These are phyloP conservation scores for Smallanthus sonchifolius DNA, from an alignment of 129 eudicot species.

Conservation along the genomic window DNA sequence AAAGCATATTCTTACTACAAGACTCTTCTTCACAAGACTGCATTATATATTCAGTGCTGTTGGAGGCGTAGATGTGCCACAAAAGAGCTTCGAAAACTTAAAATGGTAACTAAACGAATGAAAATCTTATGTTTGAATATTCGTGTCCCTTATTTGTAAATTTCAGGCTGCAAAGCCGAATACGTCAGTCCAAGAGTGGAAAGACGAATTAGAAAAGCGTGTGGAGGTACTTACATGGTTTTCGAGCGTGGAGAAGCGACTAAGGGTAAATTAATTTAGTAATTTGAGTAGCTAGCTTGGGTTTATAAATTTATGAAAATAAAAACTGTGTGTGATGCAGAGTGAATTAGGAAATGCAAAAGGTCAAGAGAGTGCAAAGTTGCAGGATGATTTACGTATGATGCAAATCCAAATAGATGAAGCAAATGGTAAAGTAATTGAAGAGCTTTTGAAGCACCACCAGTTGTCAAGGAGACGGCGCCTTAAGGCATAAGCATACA, in stretches of 20 bases:
- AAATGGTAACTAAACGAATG: conserved; percentile 54
- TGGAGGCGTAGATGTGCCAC: conserved; percentile 88
- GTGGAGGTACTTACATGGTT: conserved; percentile 98
- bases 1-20: conserved; percentile 73
- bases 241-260: conserved; percentile 79
- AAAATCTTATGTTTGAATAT: not conserved
- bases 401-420: conserved; percentile 78
- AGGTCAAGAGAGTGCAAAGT: conserved; percentile 70
- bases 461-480: conserved; percentile 90
- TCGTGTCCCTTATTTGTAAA: not conserved
- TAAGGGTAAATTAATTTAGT: conserved; percentile 59
- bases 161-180: conserved; percentile 95
- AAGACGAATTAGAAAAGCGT: conserved; percentile 95
- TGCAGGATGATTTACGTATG: conserved; percentile 71
- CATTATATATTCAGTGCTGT: conserved; percentile 78
- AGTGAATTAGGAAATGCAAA: conserved; percentile 81
- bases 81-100: conserved; percentile 84
- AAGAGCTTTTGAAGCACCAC: conserved; percentile 84
- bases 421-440: conserved; percentile 69
- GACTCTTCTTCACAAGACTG: conserved; percentile 81
- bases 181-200: conserved; percentile 90
- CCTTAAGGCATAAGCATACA: too few relatives aligned
- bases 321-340: conserved; percentile 47
- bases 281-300: not conserved
- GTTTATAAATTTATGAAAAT: conserved; percentile 1